phyloP scores from a whole-genome alignment of 2,329 filamentous ascomycete species.

The Arthrobotrys pseudoclavata region DNA sequence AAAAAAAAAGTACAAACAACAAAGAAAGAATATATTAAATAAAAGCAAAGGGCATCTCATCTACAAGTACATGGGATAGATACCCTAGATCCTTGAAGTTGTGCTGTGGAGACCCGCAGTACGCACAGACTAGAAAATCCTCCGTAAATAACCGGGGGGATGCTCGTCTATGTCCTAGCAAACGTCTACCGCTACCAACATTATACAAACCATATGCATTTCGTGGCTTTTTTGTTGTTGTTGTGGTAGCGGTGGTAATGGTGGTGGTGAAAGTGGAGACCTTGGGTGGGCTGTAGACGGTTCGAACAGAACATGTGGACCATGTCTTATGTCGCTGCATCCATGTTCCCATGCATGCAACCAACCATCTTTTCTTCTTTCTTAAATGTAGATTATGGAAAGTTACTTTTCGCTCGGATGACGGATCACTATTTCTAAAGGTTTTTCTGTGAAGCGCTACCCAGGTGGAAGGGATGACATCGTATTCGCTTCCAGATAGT shows the following conservation, averaged over 20 bases:
- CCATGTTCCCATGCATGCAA: slow-evolving; percentile 48
- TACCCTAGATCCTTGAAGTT: slow-evolving; percentile 27
- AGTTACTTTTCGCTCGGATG: slow-evolving; percentile 31
- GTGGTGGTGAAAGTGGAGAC: slow-evolving; percentile 32
- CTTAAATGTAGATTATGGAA: not conserved
- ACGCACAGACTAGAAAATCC: slow-evolving; percentile 28
- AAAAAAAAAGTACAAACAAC: not conserved
- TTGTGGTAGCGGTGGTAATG: not conserved
- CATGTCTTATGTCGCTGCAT: slow-evolving; percentile 34
- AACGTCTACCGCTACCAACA: not conserved
- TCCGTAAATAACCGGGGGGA: slow-evolving; percentile 34
- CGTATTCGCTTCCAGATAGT: slow-evolving; percentile 55
- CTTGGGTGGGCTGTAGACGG: slow-evolving; percentile 43
- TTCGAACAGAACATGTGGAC: slow-evolving; percentile 46
- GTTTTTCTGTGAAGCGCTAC: not conserved
- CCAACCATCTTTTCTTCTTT: slow-evolving; percentile 2
- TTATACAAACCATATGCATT: not conserved
- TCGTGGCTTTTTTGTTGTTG: slow-evolving; percentile 21
- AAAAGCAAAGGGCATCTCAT: slow-evolving; percentile 19
- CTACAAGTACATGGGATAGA: not conserved
- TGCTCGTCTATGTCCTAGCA: not conserved
- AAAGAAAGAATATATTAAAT: slow-evolving; percentile 6
- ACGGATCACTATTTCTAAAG: slow-evolving; percentile 8
- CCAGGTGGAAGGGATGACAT: slow-evolving; percentile 8
- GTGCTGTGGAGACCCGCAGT: slow-evolving; percentile 24